Base-by-base conservation (phyloP, 2,329 filamentous ascomycete genomes). In the Beauveria australis region DNA sequence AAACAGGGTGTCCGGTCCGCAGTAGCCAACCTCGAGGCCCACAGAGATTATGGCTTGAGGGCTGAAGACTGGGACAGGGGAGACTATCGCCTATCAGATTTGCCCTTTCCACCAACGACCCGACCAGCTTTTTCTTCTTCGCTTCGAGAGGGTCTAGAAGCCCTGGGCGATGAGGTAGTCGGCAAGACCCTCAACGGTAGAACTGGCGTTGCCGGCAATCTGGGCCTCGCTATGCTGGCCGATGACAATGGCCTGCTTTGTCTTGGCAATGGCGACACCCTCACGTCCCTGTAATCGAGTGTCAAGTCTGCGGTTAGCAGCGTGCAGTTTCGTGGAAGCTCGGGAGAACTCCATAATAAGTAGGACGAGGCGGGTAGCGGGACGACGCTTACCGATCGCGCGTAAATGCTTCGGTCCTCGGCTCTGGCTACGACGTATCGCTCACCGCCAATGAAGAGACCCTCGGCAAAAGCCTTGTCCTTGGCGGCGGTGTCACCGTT, bases 191-290 rank as follows among this genome's bases (percentile, higher is more conserved):
- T 93, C 89, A 67, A 96, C 89, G 54, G 89, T 90, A 73, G 84
- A 84, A 69, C 87, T 87, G 64, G 91, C 87, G 74, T 88, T 87
- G 72, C 90, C 87, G 57, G 89, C 89, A 73, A 89, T 81, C 67
- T 87, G 78, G 64, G 74, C 74, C 74, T 96, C 91, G 67, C 81
- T 81, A 81, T 97, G 91, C 80, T 96, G 91, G 67, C 86, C 89
- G 73, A 99, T 78, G 72, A 99, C 84, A 74, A 97, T 87, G 67
- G 92, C 91, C 78, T 95, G 88, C 71, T 82, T 87, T 70, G 93
- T 95, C 82, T 95, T 96, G 76, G 87, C 87, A 69, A 94, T 84
- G 72, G 88, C 81, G 70, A 96, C 77, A 66, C 94, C 94, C 72
- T 88, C 84, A 73, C 88, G 90, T 68, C 89, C 91, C 81, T 84